Base-by-base conservation (phyloP, 108 stramenopile genomes). In the Stephanodiscus minutulus region DNA sequence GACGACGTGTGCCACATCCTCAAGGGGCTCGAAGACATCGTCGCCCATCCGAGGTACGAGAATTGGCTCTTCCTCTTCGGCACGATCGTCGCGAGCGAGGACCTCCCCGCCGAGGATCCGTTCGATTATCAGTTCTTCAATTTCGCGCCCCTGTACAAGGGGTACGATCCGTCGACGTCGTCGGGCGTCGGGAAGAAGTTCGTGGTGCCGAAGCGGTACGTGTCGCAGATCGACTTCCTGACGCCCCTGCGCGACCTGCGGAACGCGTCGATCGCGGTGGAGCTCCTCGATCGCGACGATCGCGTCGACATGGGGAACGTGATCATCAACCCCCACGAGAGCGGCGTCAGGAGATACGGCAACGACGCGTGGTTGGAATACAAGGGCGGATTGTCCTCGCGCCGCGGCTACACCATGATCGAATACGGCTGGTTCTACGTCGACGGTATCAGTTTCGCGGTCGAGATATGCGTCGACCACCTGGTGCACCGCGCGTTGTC, bases 11-110 rank as follows among this genome's bases (percentile, higher is more conserved):
- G 86, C 74, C 78, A 83, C 36, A 85, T 90, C 36, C 77, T 86
- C 24, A 62, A 70, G 62, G 79, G 83, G 0, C 68, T 88, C 12
- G 86, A 90, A 62, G 46, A 87, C 33, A 74, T 90, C 4, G 84
- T 83, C 0, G 82, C 83, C 9, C 62, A 85, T 20, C 43, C 76
- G 63, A 70, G 82, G 70, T 86, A 81, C 66, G 73, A 86, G 49
- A 58, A 91, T 66, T 91, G 87, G 87, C 46, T 91, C n/a, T 91
- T 91, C 68, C 62, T 91, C 17, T 88, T 91, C 73, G 90, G 90
- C 11, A 91, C 86, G 9, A 81, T 87, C 0, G 73, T 87, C 49
- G 86, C 76, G 1, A 63, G 76, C 17, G 83, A 87, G 61, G 54
- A 61, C 15, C 21, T 85, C n/a, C 80, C 86, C 5, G 59, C 56